Base-by-base conservation (phyloP, 345 rosid genomes). In the Brassica juncea region DNA sequence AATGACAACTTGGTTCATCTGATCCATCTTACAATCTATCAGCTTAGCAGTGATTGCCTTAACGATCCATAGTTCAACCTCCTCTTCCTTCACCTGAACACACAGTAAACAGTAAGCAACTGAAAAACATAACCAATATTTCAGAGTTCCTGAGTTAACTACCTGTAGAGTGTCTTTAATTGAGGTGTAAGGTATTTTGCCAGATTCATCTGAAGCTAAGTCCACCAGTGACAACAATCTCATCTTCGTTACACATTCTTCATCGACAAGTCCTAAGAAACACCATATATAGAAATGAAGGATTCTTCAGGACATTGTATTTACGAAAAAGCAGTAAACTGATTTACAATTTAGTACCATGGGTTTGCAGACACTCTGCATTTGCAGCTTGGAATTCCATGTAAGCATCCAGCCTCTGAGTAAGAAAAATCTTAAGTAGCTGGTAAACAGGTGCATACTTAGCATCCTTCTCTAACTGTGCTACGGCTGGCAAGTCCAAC, bases 241-340 rank as follows among this genome's bases (percentile, higher is more conserved):
- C 99, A 93, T 96, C 88, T 96, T 96, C 0, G 95, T 68, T 66
- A 93, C 81, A 78, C 98, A 93, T 71, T 96, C 98, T 80, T 96
- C 99, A 75, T 93, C 92, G n/a, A 86, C 87, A 77, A 96, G 97
- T 72, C 92, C 99, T 96, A 82, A 3, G 6, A 80, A 34, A 76
- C 44, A 66, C 64, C 32, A 58, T 5, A 11, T 11, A 12, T 12
- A 60, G 7, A 27, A 60, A 12, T 61, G 2, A 7, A 68, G 23
- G 47, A 39, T 67, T 21, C 4, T 57, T 49, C 11, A 67, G 58
- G 30, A 65, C 0, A 60, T 30, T 4, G 14, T 63, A 49, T 23
- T 49, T 49, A 39, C 34, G 14, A 14, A 54, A 9, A 66, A 49
- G 16, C 59, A 72, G 68, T 54, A 11, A 31, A 21, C 60, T 0